Evolutionary conservation across 768 basidiomycete genomes (phyloP), one percentile per base, ranked within the genome.

Genomic region (Podaxis sp.): DNA sequence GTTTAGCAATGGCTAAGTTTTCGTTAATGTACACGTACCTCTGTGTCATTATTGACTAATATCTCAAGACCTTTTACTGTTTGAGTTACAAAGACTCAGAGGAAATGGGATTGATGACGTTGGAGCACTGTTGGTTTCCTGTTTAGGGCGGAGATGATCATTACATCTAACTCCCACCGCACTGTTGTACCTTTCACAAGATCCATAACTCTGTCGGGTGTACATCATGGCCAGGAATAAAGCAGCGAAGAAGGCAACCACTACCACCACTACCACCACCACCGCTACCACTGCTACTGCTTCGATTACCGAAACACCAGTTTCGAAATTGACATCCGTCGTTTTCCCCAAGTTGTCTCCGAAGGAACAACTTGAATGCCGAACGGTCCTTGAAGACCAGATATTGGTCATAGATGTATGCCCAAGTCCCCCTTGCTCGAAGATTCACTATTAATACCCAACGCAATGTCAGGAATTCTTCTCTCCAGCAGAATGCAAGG

Each of bases 401-500:
- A 85, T 89, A 28, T 65, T 89, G 5, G 66, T 87, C 14, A 73
- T 88, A 57, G 80, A 86, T 65, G 87, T 86, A 64, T 16, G 82
- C 73, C 36, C 14, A 7, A 7, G 50, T 36, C 25, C 28, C 56
- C 14, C 55, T 25, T 55, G 25, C 63, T 40, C 23, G 14, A 16
- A 5, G 4, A 25, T n/a, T 48, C 27, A n/a, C 14, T 37, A 13
- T 18, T 54, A 1, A 36, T 42, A 14, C 21, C 18, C 28, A 50
- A 28, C 40, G 44, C 6, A 6, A 48, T 27, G 9, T 6, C 38
- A 90, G 88, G 75, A 81, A 50, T 72, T 88, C 36, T 71, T 89
- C 38, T 80, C 83, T 54, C 72, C 78, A 0, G 77, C 77, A 56
- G 88, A 90, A 71, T 90, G 89, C 74, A 83, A 82, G 64, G 62